phyloP scores from a whole-genome alignment of 345 rosid genomes.

The Leavenworthia alabamica region DNA sequence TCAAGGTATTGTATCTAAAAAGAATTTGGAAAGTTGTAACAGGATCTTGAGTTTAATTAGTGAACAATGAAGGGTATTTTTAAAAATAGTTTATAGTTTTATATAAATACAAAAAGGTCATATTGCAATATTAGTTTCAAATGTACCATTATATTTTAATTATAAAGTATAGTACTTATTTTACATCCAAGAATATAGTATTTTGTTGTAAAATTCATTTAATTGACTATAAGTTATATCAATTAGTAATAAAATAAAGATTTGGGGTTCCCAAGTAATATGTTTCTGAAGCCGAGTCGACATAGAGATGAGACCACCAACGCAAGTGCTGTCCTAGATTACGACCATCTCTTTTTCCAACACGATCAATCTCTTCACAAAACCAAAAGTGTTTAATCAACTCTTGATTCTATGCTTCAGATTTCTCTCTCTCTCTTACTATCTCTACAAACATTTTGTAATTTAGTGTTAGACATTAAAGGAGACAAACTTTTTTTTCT shows the following conservation, averaged over 20 bases:
- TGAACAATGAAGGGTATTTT: background rate
- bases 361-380: constrained; percentile 25
- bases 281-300: constrained; percentile 55
- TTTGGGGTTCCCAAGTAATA: constrained; percentile 29
- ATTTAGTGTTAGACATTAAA: constrained; percentile 10
- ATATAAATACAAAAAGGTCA: background rate
- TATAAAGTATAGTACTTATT: background rate
- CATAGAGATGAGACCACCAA: constrained; percentile 69
- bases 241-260: background rate
- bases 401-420: constrained; percentile 15
- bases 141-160: background rate
- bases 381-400: constrained; percentile 16
- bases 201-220: background rate
- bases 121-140: background rate
- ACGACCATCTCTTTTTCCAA: constrained; percentile 50
- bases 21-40: background rate
- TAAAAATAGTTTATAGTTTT: background rate
- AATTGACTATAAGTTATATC: background rate
- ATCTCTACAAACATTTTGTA: constrained; percentile 11
- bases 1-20: constrained; percentile 11
- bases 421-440: background rate
- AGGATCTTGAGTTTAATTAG: background rate
- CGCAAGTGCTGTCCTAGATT: constrained; percentile 61
- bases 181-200: background rate
- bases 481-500: constrained; percentile 47